A percentile compares a stretch with the other conserved stretches of the same genome.
phyloP scores from a whole-genome alignment of 208 protist species.

The Acanthamoeba royreba region DNA sequence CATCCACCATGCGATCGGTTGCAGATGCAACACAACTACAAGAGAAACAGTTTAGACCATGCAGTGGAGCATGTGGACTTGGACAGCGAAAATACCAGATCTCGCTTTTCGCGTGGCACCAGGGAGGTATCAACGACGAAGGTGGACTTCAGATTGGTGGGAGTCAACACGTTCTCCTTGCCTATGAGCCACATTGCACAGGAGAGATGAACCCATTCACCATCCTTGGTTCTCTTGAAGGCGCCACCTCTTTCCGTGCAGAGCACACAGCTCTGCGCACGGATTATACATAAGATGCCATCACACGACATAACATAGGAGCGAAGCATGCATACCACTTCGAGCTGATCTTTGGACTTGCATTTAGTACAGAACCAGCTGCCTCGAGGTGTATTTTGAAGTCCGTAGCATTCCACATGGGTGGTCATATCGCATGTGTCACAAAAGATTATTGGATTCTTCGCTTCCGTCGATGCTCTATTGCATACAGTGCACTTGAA shows the following conservation, averaged over 20 bases:
- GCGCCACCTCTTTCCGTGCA: not conserved
- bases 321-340: not conserved
- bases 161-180: not conserved
- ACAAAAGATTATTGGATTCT: conserved; percentile 25
- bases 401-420: not conserved
- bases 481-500: not conserved
- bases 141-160: conserved; percentile 5
- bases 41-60: not conserved
- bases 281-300: not conserved
- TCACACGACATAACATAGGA: too few species aligned
- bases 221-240: conserved; percentile 13
- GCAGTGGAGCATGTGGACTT: not conserved
- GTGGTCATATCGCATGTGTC: conserved; percentile 29
- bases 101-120: not conserved
- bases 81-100: not conserved
- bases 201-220: not conserved
- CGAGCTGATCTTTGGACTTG: conserved; percentile 17
- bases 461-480: not conserved
- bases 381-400: not conserved
- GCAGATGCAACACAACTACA: conserved; percentile 2
- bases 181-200: not conserved
- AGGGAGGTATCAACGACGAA: not conserved
- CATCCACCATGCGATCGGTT: not conserved
- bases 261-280: not conserved
- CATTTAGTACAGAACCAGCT: conserved; percentile 41